phyloP scores from a whole-genome alignment of 192 early-diverging fungal genomes.

The Coemansia sp. region DNA sequence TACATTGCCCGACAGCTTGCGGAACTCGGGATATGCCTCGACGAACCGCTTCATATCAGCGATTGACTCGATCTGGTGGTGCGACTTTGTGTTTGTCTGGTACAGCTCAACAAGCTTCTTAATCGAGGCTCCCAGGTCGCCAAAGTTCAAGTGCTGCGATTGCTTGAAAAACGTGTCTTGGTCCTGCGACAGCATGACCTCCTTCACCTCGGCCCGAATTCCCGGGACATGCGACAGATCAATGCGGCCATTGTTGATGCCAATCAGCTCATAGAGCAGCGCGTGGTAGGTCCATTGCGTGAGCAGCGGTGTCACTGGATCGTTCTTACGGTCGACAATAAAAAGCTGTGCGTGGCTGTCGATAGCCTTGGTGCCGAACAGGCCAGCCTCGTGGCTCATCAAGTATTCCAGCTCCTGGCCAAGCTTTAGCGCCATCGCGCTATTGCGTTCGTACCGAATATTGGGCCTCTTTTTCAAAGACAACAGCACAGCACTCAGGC shows the following conservation, averaged over 20 bases:
- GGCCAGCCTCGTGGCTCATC: conserved; percentile 42
- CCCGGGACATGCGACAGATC: conserved; percentile 84
- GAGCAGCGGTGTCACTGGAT: conserved; percentile 92
- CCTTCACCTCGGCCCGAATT: conserved; percentile 79
- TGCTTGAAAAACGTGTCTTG: conserved; percentile 92
- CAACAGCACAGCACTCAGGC: conserved; percentile 71
- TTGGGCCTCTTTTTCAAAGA: conserved; percentile 89
- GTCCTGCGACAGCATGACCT: conserved; percentile 88
- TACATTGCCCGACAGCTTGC: conserved; percentile 94
- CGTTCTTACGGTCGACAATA: conserved; percentile 90
- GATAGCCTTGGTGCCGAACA: conserved; percentile 48
- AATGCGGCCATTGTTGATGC: conserved; percentile 88
- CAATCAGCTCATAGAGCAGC: conserved; percentile 95
- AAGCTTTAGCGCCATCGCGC: conserved; percentile 77
- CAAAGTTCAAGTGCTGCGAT: conserved; percentile 88
- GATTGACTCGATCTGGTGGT: conserved; percentile 91
- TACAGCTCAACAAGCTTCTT: conserved; percentile 94
- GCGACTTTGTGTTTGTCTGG: conserved; percentile 86
- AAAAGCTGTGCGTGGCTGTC: conserved; percentile 85
- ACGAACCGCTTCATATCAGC: conserved; percentile 99
- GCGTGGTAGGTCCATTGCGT: conserved; percentile 99
- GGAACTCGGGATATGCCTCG: conserved; percentile 97
- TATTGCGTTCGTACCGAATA: conserved; percentile 85
- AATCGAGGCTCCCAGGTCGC: conserved; percentile 91
- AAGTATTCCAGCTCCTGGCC: conserved; percentile 64